phyloP scores from a whole-genome alignment of 257 asterid genomes.

The Solanum gandarillasii region DNA sequence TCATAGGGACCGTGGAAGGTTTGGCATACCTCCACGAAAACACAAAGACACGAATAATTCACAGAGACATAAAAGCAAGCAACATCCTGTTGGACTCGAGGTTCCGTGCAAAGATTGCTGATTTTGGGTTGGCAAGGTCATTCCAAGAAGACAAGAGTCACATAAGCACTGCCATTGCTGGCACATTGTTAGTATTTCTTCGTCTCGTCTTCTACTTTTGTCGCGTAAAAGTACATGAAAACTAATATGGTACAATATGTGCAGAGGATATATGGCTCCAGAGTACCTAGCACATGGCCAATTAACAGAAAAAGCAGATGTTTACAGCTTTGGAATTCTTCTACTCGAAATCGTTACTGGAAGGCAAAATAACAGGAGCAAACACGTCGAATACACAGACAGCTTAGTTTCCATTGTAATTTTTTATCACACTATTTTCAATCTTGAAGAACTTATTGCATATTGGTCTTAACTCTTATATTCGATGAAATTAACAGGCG shows the following conservation, averaged over 20 bases:
- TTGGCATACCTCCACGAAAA: slow-evolving; percentile 38
- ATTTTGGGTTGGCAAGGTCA: slow-evolving; percentile 41
- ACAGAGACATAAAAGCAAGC: slow-evolving; percentile 38
- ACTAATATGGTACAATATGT: background rate
- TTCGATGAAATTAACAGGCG: slow-evolving; percentile 6
- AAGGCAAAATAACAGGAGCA: slow-evolving; percentile 28
- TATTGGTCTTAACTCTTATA: background rate
- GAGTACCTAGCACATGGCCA: slow-evolving; percentile 35
- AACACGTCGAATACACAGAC: slow-evolving; percentile 20
- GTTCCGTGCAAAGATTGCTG: slow-evolving; percentile 29
- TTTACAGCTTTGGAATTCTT: slow-evolving; percentile 32
- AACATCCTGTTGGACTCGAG: slow-evolving; percentile 31
- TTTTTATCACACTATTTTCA: background rate
- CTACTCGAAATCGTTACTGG: slow-evolving; percentile 25
- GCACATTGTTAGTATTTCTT: slow-evolving; percentile 22
- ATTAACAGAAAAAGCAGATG: slow-evolving; percentile 32
- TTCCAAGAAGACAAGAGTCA: slow-evolving; percentile 44
- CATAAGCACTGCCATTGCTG: slow-evolving; percentile 39
- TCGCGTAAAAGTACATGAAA: background rate
- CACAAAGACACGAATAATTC: slow-evolving; percentile 20
- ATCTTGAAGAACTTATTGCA: background rate
- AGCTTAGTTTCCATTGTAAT: slow-evolving; percentile 20
- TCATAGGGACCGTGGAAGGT: slow-evolving; percentile 31
- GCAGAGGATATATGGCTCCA: slow-evolving; percentile 44
- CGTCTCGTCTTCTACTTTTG: background rate